Evolutionary conservation across 352 stramenopile species (phyloP).

Genomic region (Globisporangium cylindrosporum): DNA sequence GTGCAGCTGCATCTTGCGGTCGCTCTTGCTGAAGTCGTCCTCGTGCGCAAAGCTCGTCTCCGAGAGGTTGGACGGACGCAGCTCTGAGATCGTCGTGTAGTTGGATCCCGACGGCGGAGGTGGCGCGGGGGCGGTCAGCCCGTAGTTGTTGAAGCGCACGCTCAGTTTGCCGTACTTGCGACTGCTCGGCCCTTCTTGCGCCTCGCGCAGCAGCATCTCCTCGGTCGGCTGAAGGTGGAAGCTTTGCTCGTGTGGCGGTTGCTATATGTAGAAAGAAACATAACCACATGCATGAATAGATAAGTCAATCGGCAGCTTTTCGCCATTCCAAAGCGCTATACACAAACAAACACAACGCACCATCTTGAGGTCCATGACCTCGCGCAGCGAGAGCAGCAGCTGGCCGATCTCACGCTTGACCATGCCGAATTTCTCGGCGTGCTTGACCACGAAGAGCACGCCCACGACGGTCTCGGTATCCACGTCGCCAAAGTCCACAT

Average conservation of each 20-base stretch:
- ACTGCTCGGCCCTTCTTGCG: conserved; percentile 39
- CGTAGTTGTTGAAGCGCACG: conserved; percentile 69
- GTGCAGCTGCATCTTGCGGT: conserved; percentile 38
- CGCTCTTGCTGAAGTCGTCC: conserved; percentile 59
- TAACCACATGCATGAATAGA: conserved; percentile 2
- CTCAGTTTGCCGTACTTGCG: conserved; percentile 68
- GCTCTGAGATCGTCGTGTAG: conserved; percentile 57
- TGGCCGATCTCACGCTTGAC: conserved; percentile 75
- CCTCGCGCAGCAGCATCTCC: conserved; percentile 50
- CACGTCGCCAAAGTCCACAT: conserved; percentile 78
- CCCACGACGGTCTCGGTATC: conserved; percentile 63
- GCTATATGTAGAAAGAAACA: conserved; percentile 22
- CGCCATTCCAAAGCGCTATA: neutral
- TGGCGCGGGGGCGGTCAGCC: conserved; percentile 28
- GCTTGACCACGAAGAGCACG: conserved; percentile 63
- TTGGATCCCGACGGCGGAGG: conserved; percentile 23
- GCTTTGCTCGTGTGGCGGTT: conserved; percentile 52
- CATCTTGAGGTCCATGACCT: conserved; percentile 75
- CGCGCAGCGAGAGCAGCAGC: conserved; percentile 54
- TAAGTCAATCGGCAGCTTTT: neutral
- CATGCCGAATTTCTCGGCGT: conserved; percentile 72
- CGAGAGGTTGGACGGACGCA: conserved; percentile 47
- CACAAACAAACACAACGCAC: conserved; percentile 23
- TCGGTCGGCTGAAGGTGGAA: conserved; percentile 63
- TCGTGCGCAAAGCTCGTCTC: conserved; percentile 57